A percentile compares a stretch with the other conserved stretches of the same genome.
These are phyloP conservation scores for Fusarium penzigii DNA, from an alignment of 2,329 filamentous ascomycete genomes.

Conservation along the genomic window DNA sequence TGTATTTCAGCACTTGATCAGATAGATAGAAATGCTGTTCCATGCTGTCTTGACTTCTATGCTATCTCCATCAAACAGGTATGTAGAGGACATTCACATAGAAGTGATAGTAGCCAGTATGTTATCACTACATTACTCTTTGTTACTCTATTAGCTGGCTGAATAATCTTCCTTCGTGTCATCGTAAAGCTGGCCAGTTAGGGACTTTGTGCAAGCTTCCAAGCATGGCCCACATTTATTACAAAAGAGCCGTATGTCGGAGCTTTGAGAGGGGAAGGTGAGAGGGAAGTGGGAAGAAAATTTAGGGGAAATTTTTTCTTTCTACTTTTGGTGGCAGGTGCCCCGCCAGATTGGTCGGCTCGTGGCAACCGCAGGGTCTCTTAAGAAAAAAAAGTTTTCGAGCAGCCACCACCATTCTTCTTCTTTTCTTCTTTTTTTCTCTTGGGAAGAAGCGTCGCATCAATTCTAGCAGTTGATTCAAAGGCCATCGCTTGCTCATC, in stretches of 20 bases:
- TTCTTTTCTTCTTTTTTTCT: constrained; percentile 49
- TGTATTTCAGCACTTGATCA: constrained; percentile 50
- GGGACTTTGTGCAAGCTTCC: too few relatives aligned
- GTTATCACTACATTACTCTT: too few relatives aligned
- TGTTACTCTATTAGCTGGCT: too few relatives aligned
- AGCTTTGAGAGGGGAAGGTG: neutral
- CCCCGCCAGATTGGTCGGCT: constrained; percentile 15
- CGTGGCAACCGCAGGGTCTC: constrained; percentile 19
- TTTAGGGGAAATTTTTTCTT: too few relatives aligned
- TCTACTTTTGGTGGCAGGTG: constrained; percentile 4
- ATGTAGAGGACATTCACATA: too few relatives aligned
- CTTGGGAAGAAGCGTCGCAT: constrained; percentile 55
- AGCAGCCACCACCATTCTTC: constrained; percentile 34
- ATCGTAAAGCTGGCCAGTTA: too few relatives aligned
- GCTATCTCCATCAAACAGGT: too few relatives aligned
- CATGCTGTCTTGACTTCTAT: too few relatives aligned
- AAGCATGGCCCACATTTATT: neutral
- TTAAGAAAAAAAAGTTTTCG: constrained; percentile 44
- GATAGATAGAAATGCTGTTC: too few relatives aligned
- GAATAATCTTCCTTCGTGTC: too few relatives aligned
- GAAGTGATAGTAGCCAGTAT: too few relatives aligned
- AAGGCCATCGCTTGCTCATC: constrained; percentile 32
- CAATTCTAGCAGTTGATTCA: constrained; percentile 39
- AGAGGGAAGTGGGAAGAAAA: neutral
- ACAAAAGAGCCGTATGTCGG: neutral